Evolutionary conservation across 1,139 yeast species (phyloP).

Genomic region (Geotrichum phurueaensis): DNA sequence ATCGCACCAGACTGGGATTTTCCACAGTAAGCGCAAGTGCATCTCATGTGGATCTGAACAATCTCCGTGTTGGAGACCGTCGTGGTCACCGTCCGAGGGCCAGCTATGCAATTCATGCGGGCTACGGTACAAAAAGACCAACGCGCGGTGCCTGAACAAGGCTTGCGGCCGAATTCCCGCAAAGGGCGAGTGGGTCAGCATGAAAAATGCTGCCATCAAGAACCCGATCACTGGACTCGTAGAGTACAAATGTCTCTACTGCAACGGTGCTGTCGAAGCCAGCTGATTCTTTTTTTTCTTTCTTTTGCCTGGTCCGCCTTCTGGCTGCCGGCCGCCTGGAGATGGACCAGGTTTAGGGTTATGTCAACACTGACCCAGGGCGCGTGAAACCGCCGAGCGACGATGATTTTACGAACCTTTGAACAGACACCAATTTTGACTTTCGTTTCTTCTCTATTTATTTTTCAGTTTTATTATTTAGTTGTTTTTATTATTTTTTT

Average conservation of each 20-base stretch:
- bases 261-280: conserved; percentile 55
- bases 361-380: background rate
- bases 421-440: background rate
- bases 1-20: background rate
- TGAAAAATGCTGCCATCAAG: conserved; percentile 58
- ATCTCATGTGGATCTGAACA: conserved; percentile 86
- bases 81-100: conserved; percentile 84
- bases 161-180: conserved; percentile 86
- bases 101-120: conserved; percentile 97
- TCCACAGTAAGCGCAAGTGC: conserved; percentile 42
- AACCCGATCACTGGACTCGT: conserved; percentile 41
- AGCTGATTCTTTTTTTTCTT: background rate
- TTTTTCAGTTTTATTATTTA: background rate
- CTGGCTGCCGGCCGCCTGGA: background rate
- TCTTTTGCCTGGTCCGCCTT: too few species aligned
- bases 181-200: conserved; percentile 90
- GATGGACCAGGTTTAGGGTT: background rate
- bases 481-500: background rate
- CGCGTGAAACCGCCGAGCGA: background rate
- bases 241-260: conserved; percentile 56
- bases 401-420: background rate
- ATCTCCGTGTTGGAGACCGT: conserved; percentile 98
- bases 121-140: conserved; percentile 84
- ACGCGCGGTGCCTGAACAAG: conserved; percentile 75
- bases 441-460: background rate